Evolutionary conservation across 495 filamentous ascomycete genomes (phyloP), one percentile per base, ranked within the genome.

Genomic region (Elaphomyces granulatus): DNA sequence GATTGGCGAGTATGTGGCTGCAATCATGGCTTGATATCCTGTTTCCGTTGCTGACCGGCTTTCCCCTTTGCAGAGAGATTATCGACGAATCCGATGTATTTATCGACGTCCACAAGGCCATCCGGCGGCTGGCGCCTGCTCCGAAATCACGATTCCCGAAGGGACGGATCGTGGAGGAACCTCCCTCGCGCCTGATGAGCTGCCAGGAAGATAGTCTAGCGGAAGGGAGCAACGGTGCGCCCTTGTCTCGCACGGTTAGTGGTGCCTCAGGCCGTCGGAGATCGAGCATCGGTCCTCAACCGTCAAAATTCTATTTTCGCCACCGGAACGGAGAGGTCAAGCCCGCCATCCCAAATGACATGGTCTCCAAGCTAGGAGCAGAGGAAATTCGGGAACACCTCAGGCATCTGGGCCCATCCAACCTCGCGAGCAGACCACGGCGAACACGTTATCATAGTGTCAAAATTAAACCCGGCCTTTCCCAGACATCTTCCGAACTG

Each of bases 61-160:
- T 33, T 54, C 35, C 20, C 45, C 39, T 10, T 14, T 8, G 28
- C 32, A 78, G 77, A 64, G 80, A 85, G 57, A 84, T 85, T 40
- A 78, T 85, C 37, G 80, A 84, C 53, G 87, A 95, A 56, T 93
- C 86, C 3, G 87, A 95, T 54, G 87, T 98, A 15, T 98, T 86
- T 48, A 78, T 98, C 46, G 90, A 98, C 58, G 86, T 98, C 8
- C 76, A 94, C 64, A 96, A 95, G 59, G 92, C 88, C 4, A 94
- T 98, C 46, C 74, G 90, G 20, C 81, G 90, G 16, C 69, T 80
- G 59, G 60, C 72, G 16, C 77, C 77, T 6, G 80, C 80, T 0
- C 79, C 79, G 23, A 67, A 72, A 48, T 64, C 66, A 32, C 61
- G 78, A 42, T 61, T 77, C 35, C 65, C 71, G 14, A 78, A 80